Evolutionary conservation across 1,139 yeast genomes (phyloP).

Genomic region (Candida sanyaensis): DNA sequence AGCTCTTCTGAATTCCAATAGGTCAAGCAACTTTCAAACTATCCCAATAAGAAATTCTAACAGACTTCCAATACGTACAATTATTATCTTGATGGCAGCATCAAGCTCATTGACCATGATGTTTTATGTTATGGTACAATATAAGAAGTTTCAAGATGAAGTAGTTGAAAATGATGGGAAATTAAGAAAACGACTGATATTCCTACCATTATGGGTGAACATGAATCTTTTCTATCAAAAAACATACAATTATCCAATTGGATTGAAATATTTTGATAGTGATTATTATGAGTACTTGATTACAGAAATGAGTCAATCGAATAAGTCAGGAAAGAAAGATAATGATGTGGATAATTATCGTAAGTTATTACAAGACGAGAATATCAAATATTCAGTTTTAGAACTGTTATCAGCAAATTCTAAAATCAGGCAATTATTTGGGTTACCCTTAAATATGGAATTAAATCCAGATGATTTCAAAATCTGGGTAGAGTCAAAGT

Average conservation of each 20-base stretch:
- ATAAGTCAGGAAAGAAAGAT: not conserved
- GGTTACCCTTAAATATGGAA: constrained; percentile 29
- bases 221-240: constrained; percentile 24
- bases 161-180: constrained; percentile 2
- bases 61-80: constrained; percentile 23
- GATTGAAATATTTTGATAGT: constrained; percentile 28
- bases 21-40: not conserved
- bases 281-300: constrained; percentile 19
- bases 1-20: constrained; percentile 2
- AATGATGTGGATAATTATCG: constrained; percentile 17
- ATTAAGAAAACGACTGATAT: constrained; percentile 15
- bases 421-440: constrained; percentile 25
- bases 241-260: constrained; percentile 25
- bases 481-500: constrained; percentile 33
- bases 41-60: not conserved
- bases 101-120: constrained; percentile 28
- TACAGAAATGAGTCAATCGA: constrained; percentile 17
- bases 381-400: constrained; percentile 30
- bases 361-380: constrained; percentile 19
- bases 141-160: constrained; percentile 18
- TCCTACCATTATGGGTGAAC: constrained; percentile 38
- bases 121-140: constrained; percentile 24
- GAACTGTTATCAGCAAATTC: constrained; percentile 27
- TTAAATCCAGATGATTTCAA: constrained; percentile 16
- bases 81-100: constrained; percentile 21